phyloP scores from a whole-genome alignment of 2,329 filamentous ascomycete species.

The Biscogniauxia sp. region DNA sequence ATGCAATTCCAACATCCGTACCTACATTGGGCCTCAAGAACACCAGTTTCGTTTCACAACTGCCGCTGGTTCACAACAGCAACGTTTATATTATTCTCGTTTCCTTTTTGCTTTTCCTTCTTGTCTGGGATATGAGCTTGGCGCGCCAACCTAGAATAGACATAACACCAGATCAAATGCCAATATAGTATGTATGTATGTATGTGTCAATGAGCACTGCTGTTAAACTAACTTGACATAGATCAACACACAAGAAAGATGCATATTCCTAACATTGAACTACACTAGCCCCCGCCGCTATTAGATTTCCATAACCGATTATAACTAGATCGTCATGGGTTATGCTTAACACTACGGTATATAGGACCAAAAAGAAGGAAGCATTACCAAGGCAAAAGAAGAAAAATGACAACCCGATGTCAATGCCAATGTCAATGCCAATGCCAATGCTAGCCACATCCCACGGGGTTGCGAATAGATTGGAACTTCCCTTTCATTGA shows the following conservation, averaged over 20 bases:
- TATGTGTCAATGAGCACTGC: too few species aligned
- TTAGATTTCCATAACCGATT: neutral
- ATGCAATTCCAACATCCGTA: neutral
- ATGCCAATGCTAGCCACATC: neutral
- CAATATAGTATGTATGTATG: too few species aligned
- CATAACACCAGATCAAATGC: too few species aligned
- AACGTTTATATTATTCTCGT: neutral
- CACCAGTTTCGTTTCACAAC: neutral
- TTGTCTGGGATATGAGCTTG: too few species aligned
- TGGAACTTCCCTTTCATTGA: neutral
- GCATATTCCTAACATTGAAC: neutral
- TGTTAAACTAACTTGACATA: too few species aligned
- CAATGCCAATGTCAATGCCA: neutral
- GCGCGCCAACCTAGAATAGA: too few species aligned
- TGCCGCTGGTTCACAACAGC: neutral
- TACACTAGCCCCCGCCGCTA: neutral
- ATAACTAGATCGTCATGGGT: neutral
- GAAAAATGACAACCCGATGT: too few species aligned
- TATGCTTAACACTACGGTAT: neutral
- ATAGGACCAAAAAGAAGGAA: neutral
- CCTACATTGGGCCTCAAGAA: neutral
- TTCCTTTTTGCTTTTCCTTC: too few species aligned
- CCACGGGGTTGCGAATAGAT: neutral
- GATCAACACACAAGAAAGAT: neutral
- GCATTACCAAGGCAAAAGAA: neutral